A percentile compares a stretch with the other conserved stretches of the same genome.
phyloP scores from a whole-genome alignment of 169 alveolate genomes.

The Plasmodium falciparum region DNA sequence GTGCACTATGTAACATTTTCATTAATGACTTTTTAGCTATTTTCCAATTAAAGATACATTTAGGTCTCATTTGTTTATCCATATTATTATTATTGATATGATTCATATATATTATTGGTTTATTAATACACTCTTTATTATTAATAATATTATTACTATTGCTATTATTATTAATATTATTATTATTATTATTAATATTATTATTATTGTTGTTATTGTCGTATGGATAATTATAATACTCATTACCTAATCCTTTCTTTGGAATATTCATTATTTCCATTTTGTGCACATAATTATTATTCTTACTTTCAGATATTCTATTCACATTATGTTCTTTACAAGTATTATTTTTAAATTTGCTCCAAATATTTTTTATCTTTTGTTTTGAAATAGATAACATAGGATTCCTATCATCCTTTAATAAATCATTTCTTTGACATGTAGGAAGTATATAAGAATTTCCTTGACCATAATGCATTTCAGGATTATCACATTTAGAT shows the following conservation, averaged over 20 bases:
- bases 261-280: not conserved
- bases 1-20: slow-evolving; percentile 50
- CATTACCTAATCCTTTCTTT: not conserved
- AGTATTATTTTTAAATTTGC: slow-evolving; percentile 39
- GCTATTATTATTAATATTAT: not conserved
- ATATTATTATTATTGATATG: slow-evolving; percentile 13
- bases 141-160: not conserved
- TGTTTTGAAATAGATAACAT: slow-evolving; percentile 58
- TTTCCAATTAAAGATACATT: slow-evolving; percentile 47
- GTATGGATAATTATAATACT: not conserved
- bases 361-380: slow-evolving; percentile 65
- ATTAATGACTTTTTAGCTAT: slow-evolving; percentile 21
- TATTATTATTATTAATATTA: not conserved
- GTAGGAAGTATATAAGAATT: slow-evolving; percentile 28
- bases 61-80: slow-evolving; percentile 40
- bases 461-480: slow-evolving; percentile 21
- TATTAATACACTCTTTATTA: not conserved
- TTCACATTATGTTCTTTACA: slow-evolving; percentile 33
- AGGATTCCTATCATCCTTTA: slow-evolving; percentile 37
- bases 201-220: not conserved
- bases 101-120: not conserved
- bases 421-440: slow-evolving; percentile 16
- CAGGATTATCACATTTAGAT: slow-evolving; percentile 19
- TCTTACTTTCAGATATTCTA: slow-evolving; percentile 26
- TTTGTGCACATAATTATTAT: slow-evolving; percentile 2